These are phyloP conservation scores for Solanum aculeatissimum DNA, from an alignment of 305 asterid species.

Conservation along the genomic window DNA sequence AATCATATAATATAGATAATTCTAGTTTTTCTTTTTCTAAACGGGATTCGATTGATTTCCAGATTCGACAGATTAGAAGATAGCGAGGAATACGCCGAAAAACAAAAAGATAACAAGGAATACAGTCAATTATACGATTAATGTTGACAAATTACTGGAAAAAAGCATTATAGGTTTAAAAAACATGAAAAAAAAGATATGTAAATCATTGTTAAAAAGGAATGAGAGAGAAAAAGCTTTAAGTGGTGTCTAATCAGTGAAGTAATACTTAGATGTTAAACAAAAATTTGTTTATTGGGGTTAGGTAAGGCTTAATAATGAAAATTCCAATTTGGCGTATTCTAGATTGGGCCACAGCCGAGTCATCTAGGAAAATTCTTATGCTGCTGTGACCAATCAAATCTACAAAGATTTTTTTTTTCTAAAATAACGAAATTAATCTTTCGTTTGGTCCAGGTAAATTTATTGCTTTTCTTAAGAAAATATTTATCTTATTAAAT, in stretches of 20 bases:
- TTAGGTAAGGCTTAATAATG: constrained; percentile 13
- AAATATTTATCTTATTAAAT: neutral
- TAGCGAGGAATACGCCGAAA: neutral
- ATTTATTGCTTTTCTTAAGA: neutral
- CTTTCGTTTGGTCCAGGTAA: accelerated
- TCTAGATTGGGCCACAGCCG: neutral
- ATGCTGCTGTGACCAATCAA: neutral
- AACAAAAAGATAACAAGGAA: neutral
- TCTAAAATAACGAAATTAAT: neutral
- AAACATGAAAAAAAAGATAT: neutral
- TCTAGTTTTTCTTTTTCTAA: neutral
- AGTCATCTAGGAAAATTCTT: neutral
- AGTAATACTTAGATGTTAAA: neutral
- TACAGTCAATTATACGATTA: neutral
- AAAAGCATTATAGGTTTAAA: neutral
- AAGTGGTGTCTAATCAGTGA: constrained; percentile 13
- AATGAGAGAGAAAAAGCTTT: neutral
- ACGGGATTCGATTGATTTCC: neutral
- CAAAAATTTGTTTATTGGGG: neutral
- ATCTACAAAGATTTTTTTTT: neutral
- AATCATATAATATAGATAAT: neutral
- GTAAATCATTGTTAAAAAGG: neutral
- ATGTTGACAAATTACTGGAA: neutral
- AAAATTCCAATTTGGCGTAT: constrained; percentile 1
- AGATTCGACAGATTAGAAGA: neutral